phyloP scores from a whole-genome alignment of 2,329 filamentous ascomycete genomes.

The Chaetomiaceae sp. region DNA sequence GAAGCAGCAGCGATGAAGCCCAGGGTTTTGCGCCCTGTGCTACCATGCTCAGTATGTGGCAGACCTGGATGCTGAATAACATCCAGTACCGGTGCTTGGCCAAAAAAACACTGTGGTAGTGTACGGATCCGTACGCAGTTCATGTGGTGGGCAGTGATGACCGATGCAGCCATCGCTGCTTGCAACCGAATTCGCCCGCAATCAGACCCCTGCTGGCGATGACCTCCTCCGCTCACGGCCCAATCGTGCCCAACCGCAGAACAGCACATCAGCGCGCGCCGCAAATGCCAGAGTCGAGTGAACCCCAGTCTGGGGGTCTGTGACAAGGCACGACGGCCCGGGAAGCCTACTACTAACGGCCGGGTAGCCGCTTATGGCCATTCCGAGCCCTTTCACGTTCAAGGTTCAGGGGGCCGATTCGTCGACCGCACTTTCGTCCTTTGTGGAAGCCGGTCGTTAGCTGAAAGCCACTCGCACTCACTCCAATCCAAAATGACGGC shows the following conservation, averaged over 20 bases:
- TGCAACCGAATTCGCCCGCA: not conserved
- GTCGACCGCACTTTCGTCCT: not conserved
- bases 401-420: conserved; percentile 7
- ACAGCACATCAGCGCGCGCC: not conserved
- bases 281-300: not conserved
- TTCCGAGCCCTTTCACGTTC: conserved; percentile 16
- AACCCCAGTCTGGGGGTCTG: conserved; percentile 7
- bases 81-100: too few species aligned
- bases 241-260: conserved; percentile 18
- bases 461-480: too few species aligned
- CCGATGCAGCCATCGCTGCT: not conserved
- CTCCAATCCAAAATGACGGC: too few species aligned
- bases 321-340: conserved; percentile 15
- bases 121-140: too few species aligned
- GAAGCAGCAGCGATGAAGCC: too few species aligned
- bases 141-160: not conserved
- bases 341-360: conserved; percentile 22
- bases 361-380: too few species aligned
- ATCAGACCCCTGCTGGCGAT: conserved; percentile 6
- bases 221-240: conserved; percentile 6
- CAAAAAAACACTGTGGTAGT: too few species aligned
- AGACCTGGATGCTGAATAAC: too few species aligned
- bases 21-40: too few species aligned
- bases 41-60: too few species aligned
- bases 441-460: too few species aligned